These are phyloP conservation scores for Eimeria brunetti DNA, from an alignment of 169 alveolate genomes.

Conservation along the genomic window DNA sequence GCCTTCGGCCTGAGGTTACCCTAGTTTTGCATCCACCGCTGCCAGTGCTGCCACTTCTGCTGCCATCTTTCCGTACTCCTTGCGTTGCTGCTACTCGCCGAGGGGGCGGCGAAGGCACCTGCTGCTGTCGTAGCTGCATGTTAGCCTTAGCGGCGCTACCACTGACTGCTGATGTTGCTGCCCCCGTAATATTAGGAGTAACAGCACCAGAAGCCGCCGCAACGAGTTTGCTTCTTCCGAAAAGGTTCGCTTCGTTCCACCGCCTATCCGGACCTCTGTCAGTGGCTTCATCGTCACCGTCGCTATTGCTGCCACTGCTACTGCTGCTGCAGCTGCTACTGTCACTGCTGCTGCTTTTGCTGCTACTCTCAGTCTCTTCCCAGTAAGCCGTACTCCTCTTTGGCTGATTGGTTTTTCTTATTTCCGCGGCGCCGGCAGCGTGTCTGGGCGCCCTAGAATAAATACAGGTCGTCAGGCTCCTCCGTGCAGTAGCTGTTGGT, in stretches of 20 bases:
- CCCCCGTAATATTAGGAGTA: not conserved
- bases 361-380: slow-evolving; percentile 66
- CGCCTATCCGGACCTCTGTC: slow-evolving; percentile 24
- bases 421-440: slow-evolving; percentile 19
- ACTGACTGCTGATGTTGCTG: not conserved
- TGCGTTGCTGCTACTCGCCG: slow-evolving; percentile 44
- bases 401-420: not conserved
- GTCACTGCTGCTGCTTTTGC: slow-evolving; percentile 26
- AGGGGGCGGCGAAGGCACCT: slow-evolving; percentile 42
- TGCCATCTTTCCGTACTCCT: slow-evolving; percentile 30
- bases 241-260: slow-evolving; percentile 6
- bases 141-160: slow-evolving; percentile 1
- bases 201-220: slow-evolving; percentile 34
- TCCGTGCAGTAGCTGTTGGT: slow-evolving; percentile 55
- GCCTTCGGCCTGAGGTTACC: slow-evolving; percentile 38
- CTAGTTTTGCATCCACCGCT: slow-evolving; percentile 34
- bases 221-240: not conserved
- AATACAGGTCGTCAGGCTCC: slow-evolving; percentile 65
- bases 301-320: slow-evolving; percentile 34
- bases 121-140: slow-evolving; percentile 52
- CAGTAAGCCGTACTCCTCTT: slow-evolving; percentile 34
- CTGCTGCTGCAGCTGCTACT: slow-evolving; percentile 51
- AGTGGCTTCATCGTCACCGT: slow-evolving; percentile 4
- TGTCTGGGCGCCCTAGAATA: slow-evolving; percentile 16
- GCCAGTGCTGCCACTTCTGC: slow-evolving; percentile 34